These are phyloP conservation scores for Plasmodium vivax DNA, from an alignment of 169 alveolate species.

Conservation along the genomic window DNA sequence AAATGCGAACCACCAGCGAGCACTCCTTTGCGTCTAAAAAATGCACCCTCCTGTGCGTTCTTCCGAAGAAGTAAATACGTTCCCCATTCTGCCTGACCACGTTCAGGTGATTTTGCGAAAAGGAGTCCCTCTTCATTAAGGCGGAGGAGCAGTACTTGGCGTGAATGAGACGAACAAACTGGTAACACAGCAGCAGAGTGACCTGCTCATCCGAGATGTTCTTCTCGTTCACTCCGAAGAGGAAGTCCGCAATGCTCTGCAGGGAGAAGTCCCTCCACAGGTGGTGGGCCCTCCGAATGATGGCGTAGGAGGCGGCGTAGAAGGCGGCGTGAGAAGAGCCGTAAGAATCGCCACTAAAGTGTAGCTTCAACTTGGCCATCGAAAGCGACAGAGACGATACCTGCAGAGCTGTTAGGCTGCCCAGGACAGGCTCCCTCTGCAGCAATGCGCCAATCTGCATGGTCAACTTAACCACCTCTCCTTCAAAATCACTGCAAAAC, in stretches of 20 bases:
- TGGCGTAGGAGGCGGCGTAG: slow-evolving; percentile 17
- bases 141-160: background rate
- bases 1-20: slow-evolving; percentile 30
- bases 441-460: background rate
- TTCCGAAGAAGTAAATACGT: background rate
- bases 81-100: slow-evolving; percentile 9
- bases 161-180: slow-evolving; percentile 2
- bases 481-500: background rate
- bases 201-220: slow-evolving; percentile 35
- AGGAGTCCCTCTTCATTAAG: background rate
- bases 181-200: slow-evolving; percentile 23
- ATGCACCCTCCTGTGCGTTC: background rate
- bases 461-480: background rate
- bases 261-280: slow-evolving; percentile 66
- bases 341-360: slow-evolving; percentile 5
- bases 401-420: slow-evolving; percentile 4
- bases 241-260: slow-evolving; percentile 47
- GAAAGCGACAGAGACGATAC: slow-evolving; percentile 48
- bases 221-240: slow-evolving; percentile 38
- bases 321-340: too few species aligned
- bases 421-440: slow-evolving; percentile 16
- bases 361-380: slow-evolving; percentile 31
- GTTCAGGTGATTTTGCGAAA: background rate
- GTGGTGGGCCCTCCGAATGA: slow-evolving; percentile 16
- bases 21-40: slow-evolving; percentile 31